Base-by-base conservation (phyloP, 2,329 filamentous ascomycete species). In the Microcyclosporella mali region DNA sequence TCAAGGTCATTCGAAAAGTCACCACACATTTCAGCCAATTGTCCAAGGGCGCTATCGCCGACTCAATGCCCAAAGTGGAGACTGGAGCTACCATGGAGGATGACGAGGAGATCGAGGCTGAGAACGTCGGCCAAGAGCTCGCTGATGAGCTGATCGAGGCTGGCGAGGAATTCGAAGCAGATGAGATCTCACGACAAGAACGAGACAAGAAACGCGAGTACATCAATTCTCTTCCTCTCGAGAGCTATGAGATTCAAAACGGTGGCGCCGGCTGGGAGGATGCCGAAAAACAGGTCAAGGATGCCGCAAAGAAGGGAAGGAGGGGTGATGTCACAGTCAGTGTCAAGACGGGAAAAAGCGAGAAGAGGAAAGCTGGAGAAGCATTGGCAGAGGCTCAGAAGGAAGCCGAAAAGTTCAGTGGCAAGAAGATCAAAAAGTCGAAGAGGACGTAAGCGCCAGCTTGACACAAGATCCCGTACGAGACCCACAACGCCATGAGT, bases 1-100 rank as follows among this genome's bases (percentile, higher is more conserved):
- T 95, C 64, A 98, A 98, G 73, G 84, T 95, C 47, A 76, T 95
- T 46, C 81, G 88, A 52, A 97, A 97, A 70, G 77, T 95, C 30
- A 85, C 85, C 2, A 74, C 77, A 2, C 79, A 89, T 61, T 92
- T 98, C 67, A 78, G 81, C 25, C 70, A 74, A 3, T 67, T 97
- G 1, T 75, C 95, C 2, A 79, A 88, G 32, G 80, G 79, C 3
- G 88, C 86, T 0, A 82, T 72, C 12, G 64, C 64, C 31, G 58
- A 68, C 44, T 62, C 56, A 0, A 63, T 74, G 59, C 70, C 70
- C 2, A 77, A 41, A 57, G 63, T 25, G 9, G 37, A 48, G n/a
- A 49, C 67, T 43, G 53, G 71, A 64, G 38, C 52, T 33, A 37
- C 52, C 21, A 51, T 49, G 11, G 52, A 55, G 21, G 46, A 50